phyloP scores from a whole-genome alignment of 352 stramenopile species.

The Plasmopara halstedii region DNA sequence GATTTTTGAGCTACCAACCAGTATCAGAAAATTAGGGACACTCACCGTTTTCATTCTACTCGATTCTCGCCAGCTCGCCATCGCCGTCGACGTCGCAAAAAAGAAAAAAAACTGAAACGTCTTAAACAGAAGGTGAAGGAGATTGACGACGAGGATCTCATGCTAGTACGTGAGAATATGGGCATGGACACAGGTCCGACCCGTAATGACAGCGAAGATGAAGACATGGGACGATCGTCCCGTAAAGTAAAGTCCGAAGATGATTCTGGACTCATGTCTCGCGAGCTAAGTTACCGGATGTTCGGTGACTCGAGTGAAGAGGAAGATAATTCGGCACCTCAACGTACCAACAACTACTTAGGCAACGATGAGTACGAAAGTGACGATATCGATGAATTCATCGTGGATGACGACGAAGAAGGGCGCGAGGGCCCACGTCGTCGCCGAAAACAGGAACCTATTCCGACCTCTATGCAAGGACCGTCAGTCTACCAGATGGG shows the following conservation, averaged over 20 bases:
- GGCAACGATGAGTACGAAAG: slow-evolving; percentile 86
- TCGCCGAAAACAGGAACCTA: slow-evolving; percentile 65
- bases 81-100: slow-evolving; percentile 71
- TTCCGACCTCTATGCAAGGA: slow-evolving; percentile 71
- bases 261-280: slow-evolving; percentile 76
- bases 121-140: slow-evolving; percentile 85
- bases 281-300: slow-evolving; percentile 84
- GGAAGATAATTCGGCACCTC: slow-evolving; percentile 65
- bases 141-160: slow-evolving; percentile 82
- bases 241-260: slow-evolving; percentile 68
- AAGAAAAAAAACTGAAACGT: slow-evolving; percentile 83
- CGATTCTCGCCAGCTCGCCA: slow-evolving; percentile 31
- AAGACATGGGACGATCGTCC: slow-evolving; percentile 58
- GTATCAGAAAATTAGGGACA: not conserved
- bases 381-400: slow-evolving; percentile 87
- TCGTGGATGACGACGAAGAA: slow-evolving; percentile 87
- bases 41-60: slow-evolving; percentile 8
- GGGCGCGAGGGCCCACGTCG: slow-evolving; percentile 63
- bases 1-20: not conserved
- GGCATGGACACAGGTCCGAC: slow-evolving; percentile 75
- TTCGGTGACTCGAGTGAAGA: slow-evolving; percentile 87
- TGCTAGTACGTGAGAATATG: slow-evolving; percentile 86
- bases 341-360: slow-evolving; percentile 69
- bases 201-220: slow-evolving; percentile 67
- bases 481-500: slow-evolving; percentile 87